Evolutionary conservation across 1,139 yeast species (phyloP).

Genomic region (Hansenula anomala): DNA sequence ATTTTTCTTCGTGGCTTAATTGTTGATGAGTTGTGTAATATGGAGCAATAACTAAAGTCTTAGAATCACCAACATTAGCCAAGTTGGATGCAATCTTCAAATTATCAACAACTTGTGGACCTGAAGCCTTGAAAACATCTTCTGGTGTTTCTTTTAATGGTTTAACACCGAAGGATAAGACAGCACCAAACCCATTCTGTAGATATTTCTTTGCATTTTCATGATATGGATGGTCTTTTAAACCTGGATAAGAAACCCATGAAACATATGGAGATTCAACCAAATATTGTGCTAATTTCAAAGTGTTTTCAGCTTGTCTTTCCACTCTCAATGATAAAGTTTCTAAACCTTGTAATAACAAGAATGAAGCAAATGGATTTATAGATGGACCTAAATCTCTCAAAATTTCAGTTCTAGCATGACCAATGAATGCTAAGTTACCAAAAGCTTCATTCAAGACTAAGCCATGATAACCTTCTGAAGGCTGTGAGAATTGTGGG

Average conservation of each 20-base stretch:
- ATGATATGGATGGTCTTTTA: constrained; percentile 78
- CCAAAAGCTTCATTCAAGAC: constrained; percentile 80
- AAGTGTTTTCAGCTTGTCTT: constrained; percentile 84
- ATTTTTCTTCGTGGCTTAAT: constrained; percentile 74
- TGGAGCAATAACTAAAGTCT: constrained; percentile 93
- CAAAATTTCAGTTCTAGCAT: constrained; percentile 76
- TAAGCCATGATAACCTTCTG: constrained; percentile 91
- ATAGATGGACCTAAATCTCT: constrained; percentile 91
- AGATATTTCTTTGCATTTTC: constrained; percentile 80
- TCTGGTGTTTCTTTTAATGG: constrained; percentile 41
- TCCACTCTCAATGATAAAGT: constrained; percentile 91
- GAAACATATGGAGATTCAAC: constrained; percentile 68
- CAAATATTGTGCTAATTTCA: constrained; percentile 72
- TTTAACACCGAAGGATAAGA: constrained; percentile 84
- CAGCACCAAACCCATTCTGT: constrained; percentile 77
- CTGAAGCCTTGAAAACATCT: constrained; percentile 64
- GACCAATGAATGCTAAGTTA: constrained; percentile 71
- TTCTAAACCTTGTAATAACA: constrained; percentile 86
- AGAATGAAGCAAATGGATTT: constrained; percentile 86
- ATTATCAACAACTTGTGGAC: constrained; percentile 77
- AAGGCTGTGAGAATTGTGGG: constrained; percentile 88
- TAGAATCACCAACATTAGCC: constrained; percentile 96
- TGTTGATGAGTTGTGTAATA: constrained; percentile 95
- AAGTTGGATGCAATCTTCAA: constrained; percentile 83
- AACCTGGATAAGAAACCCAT: constrained; percentile 92